phyloP scores from a whole-genome alignment of 306 rosid species.

The Purshia tridentata region DNA sequence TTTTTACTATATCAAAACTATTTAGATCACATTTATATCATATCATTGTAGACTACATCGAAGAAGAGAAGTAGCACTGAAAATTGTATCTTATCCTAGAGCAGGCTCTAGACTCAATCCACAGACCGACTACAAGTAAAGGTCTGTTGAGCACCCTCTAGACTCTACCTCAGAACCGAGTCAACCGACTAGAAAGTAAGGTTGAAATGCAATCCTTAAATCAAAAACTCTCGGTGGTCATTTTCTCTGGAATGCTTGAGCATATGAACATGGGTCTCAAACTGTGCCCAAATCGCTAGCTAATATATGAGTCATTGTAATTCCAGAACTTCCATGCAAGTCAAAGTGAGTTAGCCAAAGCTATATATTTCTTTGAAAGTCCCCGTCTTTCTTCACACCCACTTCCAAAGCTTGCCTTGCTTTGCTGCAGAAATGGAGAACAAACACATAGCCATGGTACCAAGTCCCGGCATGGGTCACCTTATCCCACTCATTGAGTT shows the following conservation, averaged over 20 bases:
- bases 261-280: too few relatives aligned
- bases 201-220: too few relatives aligned
- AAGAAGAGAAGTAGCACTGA: too few relatives aligned
- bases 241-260: neutral
- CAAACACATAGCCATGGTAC: slow-evolving; percentile 41
- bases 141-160: too few relatives aligned
- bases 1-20: too few relatives aligned
- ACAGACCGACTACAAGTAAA: neutral
- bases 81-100: neutral
- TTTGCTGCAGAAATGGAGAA: neutral
- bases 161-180: too few relatives aligned
- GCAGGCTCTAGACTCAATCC: neutral
- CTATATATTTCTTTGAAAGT: neutral
- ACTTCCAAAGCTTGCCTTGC: neutral
- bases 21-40: too few relatives aligned
- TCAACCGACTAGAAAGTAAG: too few relatives aligned
- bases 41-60: too few relatives aligned
- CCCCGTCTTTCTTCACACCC: neutral
- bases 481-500: slow-evolving; percentile 67
- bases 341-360: too few relatives aligned
- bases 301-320: neutral
- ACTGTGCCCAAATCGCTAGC: too few relatives aligned
- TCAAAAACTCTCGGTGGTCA: neutral
- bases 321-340: neutral
- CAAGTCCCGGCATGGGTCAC: slow-evolving; percentile 82